Evolutionary conservation across 192 early-diverging fungal species (phyloP), one percentile per base, ranked within the genome.

Genomic region (Phlyctochytrium planicorne): DNA sequence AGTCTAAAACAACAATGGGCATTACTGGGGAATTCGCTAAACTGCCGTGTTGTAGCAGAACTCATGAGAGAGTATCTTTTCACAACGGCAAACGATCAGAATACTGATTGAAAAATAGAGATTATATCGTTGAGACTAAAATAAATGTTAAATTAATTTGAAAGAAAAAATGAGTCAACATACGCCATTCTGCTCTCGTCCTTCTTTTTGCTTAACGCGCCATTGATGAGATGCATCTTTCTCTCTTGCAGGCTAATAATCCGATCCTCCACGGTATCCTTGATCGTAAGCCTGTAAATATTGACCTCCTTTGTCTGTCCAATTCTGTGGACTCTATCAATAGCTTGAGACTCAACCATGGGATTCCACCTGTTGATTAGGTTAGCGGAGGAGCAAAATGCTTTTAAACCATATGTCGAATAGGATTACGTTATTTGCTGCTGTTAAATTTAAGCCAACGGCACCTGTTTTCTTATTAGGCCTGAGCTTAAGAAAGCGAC

Each of bases 11-110:
- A 98, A 70, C 72, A 81, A 52, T 97, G 93, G 67, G 77, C 88
- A n/a, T 81, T 94, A 33, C 74, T 98, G 12, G 96, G 96, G 1
- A 98, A 98, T 69, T 93, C 90, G 33, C 82, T 98, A 23, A 98
- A 91, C 65, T 90, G 93, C 50, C 84, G 78, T 52, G 88, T 97
- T 0, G 92, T 97, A 0, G 78, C 88, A 0, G 79, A 87, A 60
- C 70, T 98, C 63, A 87, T 96, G 76, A 79, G 67, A 31, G 10
- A 14, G 10, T 14, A 47, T 20, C 20, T 47, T 47, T 47, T 47
- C 40, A 47, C 88, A 12, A 86, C 90, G n/a, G n/a, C n/a, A n/a
- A n/a, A n/a, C n/a, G n/a, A n/a, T n/a, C n/a, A n/a, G n/a, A n/a
- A n/a, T n/a, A n/a, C n/a, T n/a, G n/a, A n/a, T n/a, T n/a, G n/a